Evolutionary conservation across 2,329 filamentous ascomycete species (phyloP), one percentile per base, ranked within the genome.

Genomic region (Fusarium praegraminearum): DNA sequence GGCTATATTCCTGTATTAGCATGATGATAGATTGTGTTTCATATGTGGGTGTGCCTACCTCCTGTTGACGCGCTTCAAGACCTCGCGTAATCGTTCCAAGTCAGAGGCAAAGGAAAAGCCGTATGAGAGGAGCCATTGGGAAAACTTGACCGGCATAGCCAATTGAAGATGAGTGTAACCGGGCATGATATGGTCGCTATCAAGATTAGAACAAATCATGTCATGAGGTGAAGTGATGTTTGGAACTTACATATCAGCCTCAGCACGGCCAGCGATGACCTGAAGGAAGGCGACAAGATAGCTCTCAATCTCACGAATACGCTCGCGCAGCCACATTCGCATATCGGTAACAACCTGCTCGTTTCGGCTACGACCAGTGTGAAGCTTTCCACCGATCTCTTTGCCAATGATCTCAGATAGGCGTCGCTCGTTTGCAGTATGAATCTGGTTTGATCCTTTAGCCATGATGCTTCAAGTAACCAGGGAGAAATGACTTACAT

Each of bases 341-440:
- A 97, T 95, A 76, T 97, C 93, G 24, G 91, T 94, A 49, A 90
- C 93, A 59, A 97, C 89, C 81, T 97, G 94, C 81, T 98, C 94
- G 76, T 97, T 97, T 73, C 94, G 88, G 79, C 91, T 94, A 54
- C 94, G 90, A 44, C 91, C 91, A 4, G 94, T 97, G 81, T 97
- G 94, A 61, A 97, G 87, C 83, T 97, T 97, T 26, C 94, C 93
- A 1, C 91, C 93, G 60, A 92, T 89, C 28, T 94, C 88, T 79
- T 92, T 94, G 75, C 94, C 93, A 67, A 97, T 94, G 67, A 97
- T 86, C 83, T 97, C 94, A 53, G 92, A 91, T 3, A 93, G 80
- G 4, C 91, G 87, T 57, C 91, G 89, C 80, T 92, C 90, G 71
- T 92, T 91, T 60, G 89, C 89, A 2, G 90, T 91, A 78, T 91